Evolutionary conservation across 805 yeast genomes (phyloP).

Genomic region (Henningerozyma blattae): DNA sequence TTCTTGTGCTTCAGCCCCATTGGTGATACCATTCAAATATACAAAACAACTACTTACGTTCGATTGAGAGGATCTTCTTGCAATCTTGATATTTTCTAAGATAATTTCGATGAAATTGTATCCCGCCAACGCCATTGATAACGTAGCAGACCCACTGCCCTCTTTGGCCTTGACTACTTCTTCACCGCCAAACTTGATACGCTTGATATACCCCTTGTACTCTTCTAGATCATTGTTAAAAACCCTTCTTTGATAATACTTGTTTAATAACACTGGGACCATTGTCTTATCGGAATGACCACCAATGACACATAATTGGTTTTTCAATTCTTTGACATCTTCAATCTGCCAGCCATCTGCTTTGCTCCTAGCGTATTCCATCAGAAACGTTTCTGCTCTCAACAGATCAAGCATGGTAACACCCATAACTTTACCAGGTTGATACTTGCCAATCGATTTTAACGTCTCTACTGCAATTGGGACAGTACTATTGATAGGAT

Average conservation of each 20-base stretch:
- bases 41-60: constrained; percentile 40
- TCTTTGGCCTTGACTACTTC: constrained; percentile 78
- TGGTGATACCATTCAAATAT: constrained; percentile 41
- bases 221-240: constrained; percentile 24
- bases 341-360: not conserved
- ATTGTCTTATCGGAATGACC: constrained; percentile 81
- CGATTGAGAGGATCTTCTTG: constrained; percentile 20
- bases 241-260: constrained; percentile 28
- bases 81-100: constrained; percentile 28
- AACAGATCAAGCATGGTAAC: constrained; percentile 72
- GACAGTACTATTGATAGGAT: constrained; percentile 96
- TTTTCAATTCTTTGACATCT: constrained; percentile 1
- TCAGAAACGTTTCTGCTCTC: constrained; percentile 62
- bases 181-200: constrained; percentile 83
- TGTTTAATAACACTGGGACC: constrained; percentile 58
- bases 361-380: constrained; percentile 11
- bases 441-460: constrained; percentile 57
- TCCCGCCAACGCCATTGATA: constrained; percentile 82
- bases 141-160: constrained; percentile 77
- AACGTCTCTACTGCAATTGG: constrained; percentile 92
- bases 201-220: constrained; percentile 52
- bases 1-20: constrained; percentile 33
- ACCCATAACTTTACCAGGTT: constrained; percentile 71
- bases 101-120: constrained; percentile 61
- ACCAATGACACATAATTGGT: constrained; percentile 57